These are phyloP conservation scores for Lomentospora prolificans DNA, from an alignment of 2,329 filamentous ascomycete genomes.

Conservation along the genomic window DNA sequence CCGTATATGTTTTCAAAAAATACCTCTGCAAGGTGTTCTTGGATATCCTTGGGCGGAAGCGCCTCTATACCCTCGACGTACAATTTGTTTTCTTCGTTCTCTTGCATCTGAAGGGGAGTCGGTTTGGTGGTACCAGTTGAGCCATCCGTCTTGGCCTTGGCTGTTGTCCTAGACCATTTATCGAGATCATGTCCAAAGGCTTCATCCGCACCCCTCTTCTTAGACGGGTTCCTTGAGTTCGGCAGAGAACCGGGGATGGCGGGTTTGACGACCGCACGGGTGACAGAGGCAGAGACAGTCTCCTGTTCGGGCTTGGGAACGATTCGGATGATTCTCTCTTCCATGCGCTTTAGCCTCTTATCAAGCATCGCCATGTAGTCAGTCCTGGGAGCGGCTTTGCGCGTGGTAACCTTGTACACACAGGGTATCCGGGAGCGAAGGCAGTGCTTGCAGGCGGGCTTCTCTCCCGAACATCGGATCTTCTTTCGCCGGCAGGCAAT, in stretches of 20 bases:
- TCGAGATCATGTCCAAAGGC: conserved; percentile 78
- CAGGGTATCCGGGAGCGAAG: conserved; percentile 86
- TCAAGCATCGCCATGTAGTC: conserved; percentile 99
- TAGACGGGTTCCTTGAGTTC: conserved; percentile 44
- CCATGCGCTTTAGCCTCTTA: conserved; percentile 92
- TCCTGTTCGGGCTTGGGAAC: conserved; percentile 80
- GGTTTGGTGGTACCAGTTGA: conserved; percentile 38
- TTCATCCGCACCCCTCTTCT: conserved; percentile 78
- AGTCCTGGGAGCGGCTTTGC: conserved; percentile 87
- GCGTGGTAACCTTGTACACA: conserved; percentile 92
- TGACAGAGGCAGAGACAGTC: conserved; percentile 51
- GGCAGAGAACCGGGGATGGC: conserved; percentile 48
- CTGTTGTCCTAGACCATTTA: conserved; percentile 60
- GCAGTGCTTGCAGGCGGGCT: conserved; percentile 95
- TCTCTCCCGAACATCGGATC: conserved; percentile 94
- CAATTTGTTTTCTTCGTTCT: conserved; percentile 66
- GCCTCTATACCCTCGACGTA: conserved; percentile 74
- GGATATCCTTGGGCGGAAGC: conserved; percentile 75
- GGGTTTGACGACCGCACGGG: conserved; percentile 77
- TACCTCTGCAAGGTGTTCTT: conserved; percentile 86
- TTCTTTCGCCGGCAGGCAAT: conserved; percentile 96
- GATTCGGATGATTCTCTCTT: conserved; percentile 92
- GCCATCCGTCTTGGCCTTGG: conserved; percentile 37
- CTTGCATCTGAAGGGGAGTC: conserved; percentile 46
- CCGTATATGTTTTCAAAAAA: conserved; percentile 96